Conservation (phyloP, 805 yeast genomes). For the Vanderwaltozyma verrucispora region DNA sequence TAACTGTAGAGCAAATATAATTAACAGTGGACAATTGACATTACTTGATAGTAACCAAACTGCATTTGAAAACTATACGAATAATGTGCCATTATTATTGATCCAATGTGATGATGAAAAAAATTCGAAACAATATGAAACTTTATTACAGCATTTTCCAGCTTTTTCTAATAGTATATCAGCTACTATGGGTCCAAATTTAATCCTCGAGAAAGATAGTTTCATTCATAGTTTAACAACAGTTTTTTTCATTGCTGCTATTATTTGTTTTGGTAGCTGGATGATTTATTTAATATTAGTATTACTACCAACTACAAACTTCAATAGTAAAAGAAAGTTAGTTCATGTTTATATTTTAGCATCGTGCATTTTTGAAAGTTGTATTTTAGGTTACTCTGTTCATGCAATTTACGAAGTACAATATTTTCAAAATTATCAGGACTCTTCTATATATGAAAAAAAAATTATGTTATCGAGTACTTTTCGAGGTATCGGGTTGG, state of each 20-base stretch:
- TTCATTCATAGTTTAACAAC: slow-evolving; percentile 33
- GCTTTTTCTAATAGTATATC: background rate
- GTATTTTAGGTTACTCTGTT: slow-evolving; percentile 38
- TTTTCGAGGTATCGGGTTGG: slow-evolving; percentile 10
- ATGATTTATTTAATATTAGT: slow-evolving; percentile 50
- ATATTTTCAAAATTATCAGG: slow-evolving; percentile 43
- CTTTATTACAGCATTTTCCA: background rate
- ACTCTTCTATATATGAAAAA: slow-evolving; percentile 32
- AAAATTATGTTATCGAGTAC: slow-evolving; percentile 9
- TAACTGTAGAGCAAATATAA: background rate
- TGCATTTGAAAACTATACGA: background rate
- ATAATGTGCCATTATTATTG: background rate
- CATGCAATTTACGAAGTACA: slow-evolving; percentile 36
- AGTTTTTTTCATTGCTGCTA: slow-evolving; percentile 42
- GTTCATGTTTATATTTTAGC: slow-evolving; percentile 49
- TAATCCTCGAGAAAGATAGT: background rate
- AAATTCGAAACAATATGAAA: background rate
- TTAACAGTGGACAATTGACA: background rate
- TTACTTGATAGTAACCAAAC: background rate
- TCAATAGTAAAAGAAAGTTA: slow-evolving; percentile 43
- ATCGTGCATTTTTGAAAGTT: slow-evolving; percentile 45
- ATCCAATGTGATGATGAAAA: background rate
- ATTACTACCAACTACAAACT: slow-evolving; percentile 35
- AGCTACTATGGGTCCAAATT: background rate
- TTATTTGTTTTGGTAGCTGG: slow-evolving; percentile 57